Base-by-base conservation (phyloP, 73 alveolate species). In the Tetrahymena malaccensis region DNA sequence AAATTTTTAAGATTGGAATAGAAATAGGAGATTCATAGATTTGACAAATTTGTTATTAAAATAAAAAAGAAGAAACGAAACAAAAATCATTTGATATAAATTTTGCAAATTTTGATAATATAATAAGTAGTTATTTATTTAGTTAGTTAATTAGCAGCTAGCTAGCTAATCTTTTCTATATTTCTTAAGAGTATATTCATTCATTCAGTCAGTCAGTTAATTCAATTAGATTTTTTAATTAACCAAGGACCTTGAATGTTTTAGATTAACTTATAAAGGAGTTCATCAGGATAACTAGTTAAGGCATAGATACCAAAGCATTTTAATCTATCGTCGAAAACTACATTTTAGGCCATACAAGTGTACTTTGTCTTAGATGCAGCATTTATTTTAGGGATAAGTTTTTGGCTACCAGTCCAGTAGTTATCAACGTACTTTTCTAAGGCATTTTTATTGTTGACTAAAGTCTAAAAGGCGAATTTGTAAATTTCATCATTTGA, bases 381-480 rank as follows among this genome's bases (percentile, higher is more conserved):
- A 27, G 35, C 9, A 70, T 70, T 70, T 11, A 70, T 70, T 31
- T 70, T 70, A 70, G 89, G 89, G 37, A 70, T 70, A 25, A 85
- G 35, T 10, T 40, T 58, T 10, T 50, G 94, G 37, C 97, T 95
- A 34, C 97, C 97, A 34, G 97, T 89, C 31, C 55, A 43, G 85
- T 50, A 95, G 85, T 70, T 95, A 21, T 43, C 93, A 27, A 95
- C 94, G 89, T 95, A 95, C 93, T 95, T 89, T 43, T 38, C 34
- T 11, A 95, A 89, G 12, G 93, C 50, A 19, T 89, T 70, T 22
- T 95, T 94, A 35, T 95, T 93, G 83, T 95, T 89, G 13, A 43
- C 43, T n/a, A 95, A 95, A 70, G 89, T 70, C 70, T 57, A 34
- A 31, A 85, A 85, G 21, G 97, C 94, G n/a, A 95, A 93, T 0